Evolutionary conservation across 2,329 filamentous ascomycete genomes (phyloP).

Genomic region (Pezicula carpinea): DNA sequence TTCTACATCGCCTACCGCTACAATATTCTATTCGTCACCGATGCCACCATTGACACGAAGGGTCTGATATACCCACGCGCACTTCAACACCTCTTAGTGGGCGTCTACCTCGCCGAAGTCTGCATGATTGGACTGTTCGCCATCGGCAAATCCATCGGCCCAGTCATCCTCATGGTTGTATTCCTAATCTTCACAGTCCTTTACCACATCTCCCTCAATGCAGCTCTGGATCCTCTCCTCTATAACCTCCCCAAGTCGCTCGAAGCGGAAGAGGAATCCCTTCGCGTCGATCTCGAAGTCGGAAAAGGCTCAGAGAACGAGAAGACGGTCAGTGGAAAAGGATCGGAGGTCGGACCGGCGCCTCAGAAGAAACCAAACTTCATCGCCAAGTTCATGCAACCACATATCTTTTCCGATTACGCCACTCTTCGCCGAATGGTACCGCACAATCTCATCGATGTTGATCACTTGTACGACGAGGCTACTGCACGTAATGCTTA

Average conservation of each 20-base stretch:
- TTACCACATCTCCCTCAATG: slow-evolving; percentile 69
- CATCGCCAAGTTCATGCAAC: slow-evolving; percentile 67
- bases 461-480: slow-evolving; percentile 53
- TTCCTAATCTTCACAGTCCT: slow-evolving; percentile 72
- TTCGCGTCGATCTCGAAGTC: slow-evolving; percentile 16
- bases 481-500: slow-evolving; percentile 65
- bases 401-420: slow-evolving; percentile 74
- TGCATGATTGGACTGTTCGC: slow-evolving; percentile 83
- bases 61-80: slow-evolving; percentile 85
- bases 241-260: slow-evolving; percentile 76
- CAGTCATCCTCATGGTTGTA: slow-evolving; percentile 70
- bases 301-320: slow-evolving; percentile 12
- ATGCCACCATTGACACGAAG: slow-evolving; percentile 79
- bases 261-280: slow-evolving; percentile 49
- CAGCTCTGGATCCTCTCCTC: slow-evolving; percentile 70
- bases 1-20: slow-evolving; percentile 90
- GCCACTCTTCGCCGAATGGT: slow-evolving; percentile 64
- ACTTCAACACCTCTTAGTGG: slow-evolving; percentile 78
- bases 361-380: slow-evolving; percentile 49
- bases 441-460: slow-evolving; percentile 43
- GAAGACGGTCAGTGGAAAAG: slow-evolving; percentile 14
- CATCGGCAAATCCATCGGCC: slow-evolving; percentile 61
- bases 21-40: slow-evolving; percentile 83
- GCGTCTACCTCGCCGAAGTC: slow-evolving; percentile 76
- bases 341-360: slow-evolving; percentile 19